phyloP scores from a whole-genome alignment of 225 moss, liverwort and hornwort species.

The Physcomitrellopsis africana region DNA sequence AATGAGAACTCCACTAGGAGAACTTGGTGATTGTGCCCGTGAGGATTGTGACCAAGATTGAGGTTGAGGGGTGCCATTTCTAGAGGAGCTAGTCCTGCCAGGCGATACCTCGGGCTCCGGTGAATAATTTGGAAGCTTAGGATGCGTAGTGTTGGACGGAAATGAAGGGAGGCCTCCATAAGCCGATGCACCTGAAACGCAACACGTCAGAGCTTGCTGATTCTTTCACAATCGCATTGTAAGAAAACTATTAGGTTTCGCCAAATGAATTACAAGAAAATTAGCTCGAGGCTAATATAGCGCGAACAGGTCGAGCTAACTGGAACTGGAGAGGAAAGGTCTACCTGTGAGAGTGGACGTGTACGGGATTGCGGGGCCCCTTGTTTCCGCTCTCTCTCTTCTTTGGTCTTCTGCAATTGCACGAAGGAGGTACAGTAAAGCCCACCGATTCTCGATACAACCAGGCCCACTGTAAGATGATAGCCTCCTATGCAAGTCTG shows the following conservation, averaged over 20 bases:
- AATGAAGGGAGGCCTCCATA: slow-evolving; percentile 84
- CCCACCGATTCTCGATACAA: slow-evolving; percentile 87
- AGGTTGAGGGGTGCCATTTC: slow-evolving; percentile 63
- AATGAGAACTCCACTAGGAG: slow-evolving; percentile 74
- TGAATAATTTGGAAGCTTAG: slow-evolving; percentile 60
- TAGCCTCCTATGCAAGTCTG: slow-evolving; percentile 87
- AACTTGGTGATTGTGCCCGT: slow-evolving; percentile 53
- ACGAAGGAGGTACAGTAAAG: slow-evolving; percentile 81
- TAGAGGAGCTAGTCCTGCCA: slow-evolving; percentile 45
- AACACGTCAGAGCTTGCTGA: slow-evolving; percentile 17
- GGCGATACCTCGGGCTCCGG: slow-evolving; percentile 51
- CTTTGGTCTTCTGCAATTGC: slow-evolving; percentile 90
- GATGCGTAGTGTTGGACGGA: slow-evolving; percentile 60
- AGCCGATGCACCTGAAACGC: slow-evolving; percentile 62
- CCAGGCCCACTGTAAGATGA: slow-evolving; percentile 84
- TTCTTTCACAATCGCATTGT: neutral
- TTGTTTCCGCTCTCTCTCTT: slow-evolving; percentile 82
- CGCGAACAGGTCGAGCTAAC: too few species aligned
- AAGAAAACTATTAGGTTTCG: neutral
- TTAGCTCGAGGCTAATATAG: neutral
- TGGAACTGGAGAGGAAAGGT: slow-evolving; percentile 20
- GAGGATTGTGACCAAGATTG: slow-evolving; percentile 52
- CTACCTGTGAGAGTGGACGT: slow-evolving; percentile 81
- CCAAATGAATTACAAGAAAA: neutral
- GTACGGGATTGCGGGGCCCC: slow-evolving; percentile 75